Base-by-base conservation (phyloP, 352 stramenopile species). In the Phytophthora macrochlamydospora region DNA sequence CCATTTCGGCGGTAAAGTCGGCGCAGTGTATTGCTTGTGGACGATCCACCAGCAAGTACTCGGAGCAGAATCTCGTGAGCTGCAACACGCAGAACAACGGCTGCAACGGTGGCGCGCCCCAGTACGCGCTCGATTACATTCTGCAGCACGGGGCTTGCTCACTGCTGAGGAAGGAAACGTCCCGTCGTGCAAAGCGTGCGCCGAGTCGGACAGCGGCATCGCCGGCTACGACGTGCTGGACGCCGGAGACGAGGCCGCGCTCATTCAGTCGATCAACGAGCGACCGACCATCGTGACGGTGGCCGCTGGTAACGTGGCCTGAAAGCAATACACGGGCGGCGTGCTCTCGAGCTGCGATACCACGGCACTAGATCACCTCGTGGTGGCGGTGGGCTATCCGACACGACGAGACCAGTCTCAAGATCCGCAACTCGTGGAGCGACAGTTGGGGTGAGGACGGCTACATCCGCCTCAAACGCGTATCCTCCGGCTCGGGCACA, bases 351-450 rank as follows among this genome's bases (percentile, higher is more conserved):
- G 38, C 13, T 79, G 71, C 31, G 87, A 77, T 59, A 92, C 90
- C 59, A 82, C 82, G 28, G 79, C 91, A 40, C 89, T 99, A 56
- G 97, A 99, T 74, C 97, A 99, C 74, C 97, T 94, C 50, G 94
- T 99, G 28, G 78, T 99, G 46, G 90, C 87, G 1, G 94, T 99
- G 13, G 96, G 97, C 12, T 99, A 99, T 24, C 18, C 18, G 18
- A 24, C 18, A 24, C 78, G 89, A 89, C 51, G 71, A 69, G 14
- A 80, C 71, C 1, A 75, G 74, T 29, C 96, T 90, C 86, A 98
- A 98, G 75, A 85, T 99, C 35, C 97, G 97, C 67, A 99, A 99
- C 82, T 98, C 95, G 38, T 99, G 97, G 96, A 97, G 97, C 30
- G 56, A 76, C 4, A 76, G 59, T 12, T 99, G 95, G 95, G 97